Evolutionary conservation across 2,329 filamentous ascomycete genomes (phyloP), one percentile per base, ranked within the genome.

Genomic region (Emmonsiellopsis sp.): DNA sequence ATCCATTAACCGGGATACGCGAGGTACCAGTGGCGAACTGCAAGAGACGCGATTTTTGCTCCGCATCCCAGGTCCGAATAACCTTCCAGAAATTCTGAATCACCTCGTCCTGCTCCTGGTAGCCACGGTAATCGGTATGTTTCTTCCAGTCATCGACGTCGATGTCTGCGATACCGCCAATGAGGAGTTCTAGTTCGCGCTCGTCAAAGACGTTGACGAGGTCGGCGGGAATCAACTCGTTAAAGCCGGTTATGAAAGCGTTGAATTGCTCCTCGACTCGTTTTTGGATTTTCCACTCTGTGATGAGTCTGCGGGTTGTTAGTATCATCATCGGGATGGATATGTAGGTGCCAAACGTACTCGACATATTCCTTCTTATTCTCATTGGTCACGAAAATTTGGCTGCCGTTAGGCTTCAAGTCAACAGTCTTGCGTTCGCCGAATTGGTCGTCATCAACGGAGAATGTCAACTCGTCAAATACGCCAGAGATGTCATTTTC

Each of bases 121-220:
- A 98, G 52, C 93, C 93, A 63, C 93, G 87, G 73, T 98, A 98
- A 68, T 98, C 93, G 46, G 93, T 98, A 75, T 98, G 93, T 79
- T 98, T 98, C 86, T 98, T 97, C 93, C 93, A 98, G 73, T 98
- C 93, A 56, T 98, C 93, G 13, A 98, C 92, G 66, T 98, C 93
- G 62, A 98, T 98, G 73, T 98, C 93, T n/a, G 93, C 93, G 63
- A 98, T 98, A 79, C 93, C 93, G 61, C 93, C 93, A 67, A 98
- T 97, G 62, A 98, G 80, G 61, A 98, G 76, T 73, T 98, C 93
- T 47, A 98, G 79, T 73, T 98, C 93, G 64, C 93, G 87, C 77
- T 98, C 93, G 66, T 98, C 93, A 65, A 98, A 98, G 41, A 98
- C 93, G 64, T 96, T 97, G 72, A 98, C 91, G 50, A 98, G 81